phyloP scores from a whole-genome alignment of 805 yeast species.

The Kuraishia capsulata region DNA sequence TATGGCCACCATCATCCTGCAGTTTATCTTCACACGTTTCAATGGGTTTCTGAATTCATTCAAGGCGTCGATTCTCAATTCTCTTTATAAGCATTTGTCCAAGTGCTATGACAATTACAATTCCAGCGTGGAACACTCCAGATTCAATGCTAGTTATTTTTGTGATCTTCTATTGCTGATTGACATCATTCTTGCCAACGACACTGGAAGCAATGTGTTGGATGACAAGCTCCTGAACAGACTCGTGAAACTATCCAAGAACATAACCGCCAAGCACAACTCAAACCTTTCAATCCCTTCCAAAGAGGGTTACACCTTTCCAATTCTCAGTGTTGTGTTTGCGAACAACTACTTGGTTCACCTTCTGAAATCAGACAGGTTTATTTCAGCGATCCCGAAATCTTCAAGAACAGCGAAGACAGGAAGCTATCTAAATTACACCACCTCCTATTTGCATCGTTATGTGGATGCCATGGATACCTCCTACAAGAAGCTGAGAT shows the following conservation, averaged over 20 bases:
- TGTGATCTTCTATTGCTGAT: slow-evolving; percentile 18
- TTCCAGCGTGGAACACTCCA: slow-evolving; percentile 18
- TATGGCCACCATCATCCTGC: slow-evolving; percentile 17
- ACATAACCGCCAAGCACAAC: slow-evolving; percentile 11
- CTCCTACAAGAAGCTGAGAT: slow-evolving; percentile 17
- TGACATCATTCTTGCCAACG: slow-evolving; percentile 19
- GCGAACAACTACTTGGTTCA: slow-evolving; percentile 17
- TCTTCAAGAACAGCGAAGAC: slow-evolving; percentile 13
- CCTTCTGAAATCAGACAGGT: slow-evolving; percentile 22
- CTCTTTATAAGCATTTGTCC: slow-evolving; percentile 20
- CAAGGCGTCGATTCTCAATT: slow-evolving; percentile 16
- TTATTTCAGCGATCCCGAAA: slow-evolving; percentile 3
- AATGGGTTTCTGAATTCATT: slow-evolving; percentile 23
- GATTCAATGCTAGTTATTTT: slow-evolving; percentile 22
- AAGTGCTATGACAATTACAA: slow-evolving; percentile 25
- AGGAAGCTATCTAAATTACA: slow-evolving; percentile 13
- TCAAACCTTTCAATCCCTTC: slow-evolving; percentile 2
- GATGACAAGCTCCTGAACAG: slow-evolving; percentile 21
- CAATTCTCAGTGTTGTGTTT: slow-evolving; percentile 19
- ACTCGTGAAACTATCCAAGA: slow-evolving; percentile 18
- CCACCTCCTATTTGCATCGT: slow-evolving; percentile 9
- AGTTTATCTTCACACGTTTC: slow-evolving; percentile 19
- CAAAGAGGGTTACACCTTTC: slow-evolving; percentile 15
- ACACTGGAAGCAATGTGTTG: slow-evolving; percentile 14
- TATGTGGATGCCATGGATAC: slow-evolving; percentile 14